These are phyloP conservation scores for Uronychia binucleata DNA, from an alignment of 73 alveolate genomes.

Conservation along the genomic window DNA sequence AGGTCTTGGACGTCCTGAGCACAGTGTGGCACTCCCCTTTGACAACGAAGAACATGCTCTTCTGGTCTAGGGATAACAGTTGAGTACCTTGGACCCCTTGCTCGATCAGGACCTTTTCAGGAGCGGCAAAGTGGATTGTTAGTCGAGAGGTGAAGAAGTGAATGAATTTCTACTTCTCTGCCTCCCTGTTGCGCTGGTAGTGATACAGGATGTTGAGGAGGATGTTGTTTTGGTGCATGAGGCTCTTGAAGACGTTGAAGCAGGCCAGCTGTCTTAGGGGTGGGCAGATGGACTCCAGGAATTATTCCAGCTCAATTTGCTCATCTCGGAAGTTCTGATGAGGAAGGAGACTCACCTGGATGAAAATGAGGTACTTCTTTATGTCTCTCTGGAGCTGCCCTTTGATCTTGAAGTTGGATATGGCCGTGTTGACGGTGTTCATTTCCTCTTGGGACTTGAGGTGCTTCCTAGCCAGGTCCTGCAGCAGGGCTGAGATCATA, in stretches of 20 bases:
- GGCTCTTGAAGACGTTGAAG: background rate
- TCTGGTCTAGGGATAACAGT: background rate
- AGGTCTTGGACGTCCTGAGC: background rate
- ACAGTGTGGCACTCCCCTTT: background rate
- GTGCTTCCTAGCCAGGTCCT: background rate
- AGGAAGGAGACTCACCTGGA: too few relatives aligned
- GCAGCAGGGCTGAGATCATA: background rate
- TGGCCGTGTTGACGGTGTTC: background rate
- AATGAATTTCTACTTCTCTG: background rate
- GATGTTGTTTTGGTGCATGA: background rate
- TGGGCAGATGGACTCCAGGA: background rate
- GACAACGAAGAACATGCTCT: background rate
- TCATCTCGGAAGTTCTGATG: background rate
- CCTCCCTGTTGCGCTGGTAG: background rate
- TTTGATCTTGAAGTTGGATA: background rate
- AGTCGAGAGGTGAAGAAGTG: background rate
- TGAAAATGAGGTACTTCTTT: background rate
- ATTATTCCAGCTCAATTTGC: background rate
- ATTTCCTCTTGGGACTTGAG: background rate
- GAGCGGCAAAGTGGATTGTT: background rate
- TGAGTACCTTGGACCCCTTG: background rate
- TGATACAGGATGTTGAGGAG: background rate
- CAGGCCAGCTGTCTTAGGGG: background rate
- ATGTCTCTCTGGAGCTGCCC: background rate
- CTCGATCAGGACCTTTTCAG: background rate